Evolutionary conservation across 2,329 filamentous ascomycete genomes (phyloP).

Genomic region (Aspergillus sp.): DNA sequence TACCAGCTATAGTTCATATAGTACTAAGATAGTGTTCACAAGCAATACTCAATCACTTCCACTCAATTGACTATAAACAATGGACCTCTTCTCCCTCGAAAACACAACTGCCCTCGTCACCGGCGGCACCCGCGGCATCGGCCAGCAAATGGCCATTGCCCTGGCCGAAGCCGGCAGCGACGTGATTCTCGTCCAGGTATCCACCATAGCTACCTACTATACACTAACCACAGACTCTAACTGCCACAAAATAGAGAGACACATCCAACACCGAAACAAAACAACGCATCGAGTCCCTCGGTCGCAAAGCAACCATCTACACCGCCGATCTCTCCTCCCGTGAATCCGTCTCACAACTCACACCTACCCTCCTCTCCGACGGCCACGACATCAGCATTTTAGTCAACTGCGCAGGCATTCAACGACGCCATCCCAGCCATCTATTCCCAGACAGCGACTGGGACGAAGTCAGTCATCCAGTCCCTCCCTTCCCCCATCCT

Average conservation of each 20-base stretch:
- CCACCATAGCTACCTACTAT: background rate
- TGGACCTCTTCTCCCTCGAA: conserved; percentile 26
- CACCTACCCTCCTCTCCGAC: conserved; percentile 31
- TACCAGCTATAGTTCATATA: background rate
- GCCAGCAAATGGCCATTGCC: conserved; percentile 32
- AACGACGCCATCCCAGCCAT: conserved; percentile 70
- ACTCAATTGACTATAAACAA: background rate
- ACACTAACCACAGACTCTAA: background rate
- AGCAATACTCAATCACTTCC: background rate
- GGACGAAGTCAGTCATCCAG: conserved; percentile 52
- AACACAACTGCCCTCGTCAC: conserved; percentile 38
- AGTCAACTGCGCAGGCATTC: conserved; percentile 81
- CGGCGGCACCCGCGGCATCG: conserved; percentile 41
- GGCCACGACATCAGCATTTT: conserved; percentile 68
- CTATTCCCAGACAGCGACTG: conserved; percentile 73
- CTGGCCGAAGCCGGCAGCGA: conserved; percentile 10
- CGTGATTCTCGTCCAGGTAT: conserved; percentile 22
- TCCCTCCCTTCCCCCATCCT: background rate
- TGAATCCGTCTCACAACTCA: conserved; percentile 30
- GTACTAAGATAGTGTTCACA: background rate
- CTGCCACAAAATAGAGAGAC: conserved; percentile 13
- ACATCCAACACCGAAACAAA: conserved; percentile 22
- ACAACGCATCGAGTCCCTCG: conserved; percentile 29
- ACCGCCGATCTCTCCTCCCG: conserved; percentile 38
- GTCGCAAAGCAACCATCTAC: conserved; percentile 37